These are phyloP conservation scores for Magnusiomyces suaveolens DNA, from an alignment of 1,139 yeast species.

Conservation along the genomic window DNA sequence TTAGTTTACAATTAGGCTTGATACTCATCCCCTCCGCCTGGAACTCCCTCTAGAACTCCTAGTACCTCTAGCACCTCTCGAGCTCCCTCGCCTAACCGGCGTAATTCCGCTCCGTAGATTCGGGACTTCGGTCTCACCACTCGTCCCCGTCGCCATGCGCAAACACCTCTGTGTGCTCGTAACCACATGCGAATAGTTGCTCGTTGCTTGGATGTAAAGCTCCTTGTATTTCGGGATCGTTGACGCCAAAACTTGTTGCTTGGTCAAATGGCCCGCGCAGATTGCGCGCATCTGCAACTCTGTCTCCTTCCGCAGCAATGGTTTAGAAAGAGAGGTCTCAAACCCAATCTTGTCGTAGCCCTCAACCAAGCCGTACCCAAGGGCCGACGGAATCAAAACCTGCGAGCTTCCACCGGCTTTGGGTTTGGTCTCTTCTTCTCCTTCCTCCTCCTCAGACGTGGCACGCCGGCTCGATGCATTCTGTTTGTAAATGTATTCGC, in stretches of 20 bases:
- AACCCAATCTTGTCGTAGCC: constrained; percentile 78
- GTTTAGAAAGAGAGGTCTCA: constrained; percentile 71
- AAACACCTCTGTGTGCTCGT: not conserved
- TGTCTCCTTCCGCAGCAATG: constrained; percentile 69
- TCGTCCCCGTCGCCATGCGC: not conserved
- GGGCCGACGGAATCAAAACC: constrained; percentile 58
- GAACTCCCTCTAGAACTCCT: not conserved
- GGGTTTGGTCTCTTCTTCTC: constrained; percentile 30
- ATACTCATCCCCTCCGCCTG: not conserved
- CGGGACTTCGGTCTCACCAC: not conserved
- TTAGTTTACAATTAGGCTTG: too few species aligned
- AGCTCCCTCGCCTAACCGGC: not conserved
- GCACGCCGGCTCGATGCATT: constrained; percentile 9
- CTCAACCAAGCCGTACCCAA: constrained; percentile 82
- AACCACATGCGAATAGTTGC: constrained; percentile 17
- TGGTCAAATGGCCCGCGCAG: constrained; percentile 51
- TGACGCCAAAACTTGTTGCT: constrained; percentile 47
- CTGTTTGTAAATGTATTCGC: constrained; percentile 56
- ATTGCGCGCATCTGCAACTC: constrained; percentile 61
- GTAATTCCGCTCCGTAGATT: not conserved
- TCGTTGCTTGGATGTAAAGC: constrained; percentile 29
- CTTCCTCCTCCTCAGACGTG: constrained; percentile 17
- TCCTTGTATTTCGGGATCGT: constrained; percentile 53
- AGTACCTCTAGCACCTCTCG: not conserved
- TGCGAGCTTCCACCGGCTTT: constrained; percentile 17